Base-by-base conservation (phyloP, 176 grass and related monocot species). In the Musa schizocarpa region DNA sequence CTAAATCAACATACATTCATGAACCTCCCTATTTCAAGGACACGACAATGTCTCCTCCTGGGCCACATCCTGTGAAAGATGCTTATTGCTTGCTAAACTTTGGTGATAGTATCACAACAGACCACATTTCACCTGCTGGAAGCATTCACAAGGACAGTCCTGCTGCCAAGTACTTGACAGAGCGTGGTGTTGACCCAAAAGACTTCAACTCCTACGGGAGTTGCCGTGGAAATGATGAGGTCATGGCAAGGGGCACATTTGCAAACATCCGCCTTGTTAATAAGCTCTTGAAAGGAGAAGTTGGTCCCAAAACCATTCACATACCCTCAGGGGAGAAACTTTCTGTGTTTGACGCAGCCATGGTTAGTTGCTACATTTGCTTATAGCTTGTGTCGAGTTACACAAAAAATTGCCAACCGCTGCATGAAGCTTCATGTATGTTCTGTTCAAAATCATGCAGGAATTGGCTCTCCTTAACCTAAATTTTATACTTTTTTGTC, bases 221-320 rank as follows among this genome's bases (percentile, higher is more conserved):
- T 74, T 85, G 92, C 65, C 76, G 92, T 82, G 92, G 92, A 55
- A 92, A 96, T 7, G 78, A 96, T 82, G 92, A 96, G 78, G 86
- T 96, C 70, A 96, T 96, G 92, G 92, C 92, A 50, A 96, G 92
- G 85, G 92, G 89, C 68, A 96, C 92, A 76, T 96, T 96, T 87
- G 92, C 92, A 9, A 96, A 96, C 74, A 96, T 96, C 69, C 92
- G 89, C 29, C 80, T 96, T 59, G 92, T 96, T 78, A 96, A 92
- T 69, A 96, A 92, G 84, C 81, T 96, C 76, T 84, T 96, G 85
- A 92, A 92, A 76, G 92, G 89, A 52, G 92, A 96, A 78, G 86
- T 87, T 75, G 92, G 92, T 5, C 86, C 92, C 0, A 87, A 92
- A 74, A 96, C 92, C 51, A 69, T 92, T 78, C 92, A 96, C 54